Percentiles rank a stretch among this genome's conserved stretches.
Conservation (phyloP, 1,284 basidiomycete species). For the Cerioporus squamosus region DNA sequence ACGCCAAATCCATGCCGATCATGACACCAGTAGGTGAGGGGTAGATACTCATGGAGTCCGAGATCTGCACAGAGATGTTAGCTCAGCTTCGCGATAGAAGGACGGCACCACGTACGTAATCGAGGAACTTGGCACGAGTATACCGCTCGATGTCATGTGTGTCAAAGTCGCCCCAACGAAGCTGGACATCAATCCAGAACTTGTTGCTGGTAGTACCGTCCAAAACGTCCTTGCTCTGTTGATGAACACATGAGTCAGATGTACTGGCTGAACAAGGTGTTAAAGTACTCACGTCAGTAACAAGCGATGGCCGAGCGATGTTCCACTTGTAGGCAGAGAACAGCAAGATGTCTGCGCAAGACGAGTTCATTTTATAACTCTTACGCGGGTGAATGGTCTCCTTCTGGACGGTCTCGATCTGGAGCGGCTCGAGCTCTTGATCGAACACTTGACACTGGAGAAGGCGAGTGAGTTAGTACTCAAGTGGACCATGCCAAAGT, state of each 20-base stretch:
- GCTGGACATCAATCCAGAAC: constrained; percentile 98
- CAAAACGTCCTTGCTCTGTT: constrained; percentile 88
- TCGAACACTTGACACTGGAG: constrained; percentile 94
- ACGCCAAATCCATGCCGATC: constrained; percentile 98
- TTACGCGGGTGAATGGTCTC: constrained; percentile 99
- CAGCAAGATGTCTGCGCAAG: constrained; percentile 93
- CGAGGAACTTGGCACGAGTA: constrained; percentile 97
- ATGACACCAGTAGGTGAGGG: constrained; percentile 98
- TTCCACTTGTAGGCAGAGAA: constrained; percentile 99
- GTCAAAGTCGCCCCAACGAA: constrained; percentile 99
- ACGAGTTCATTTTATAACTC: constrained; percentile 99
- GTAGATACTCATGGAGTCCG: constrained; percentile 97
- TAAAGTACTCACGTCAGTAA: constrained; percentile 77
- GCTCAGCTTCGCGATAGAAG: neutral
- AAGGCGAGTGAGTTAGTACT: neutral
- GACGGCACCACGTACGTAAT: constrained; percentile 65
- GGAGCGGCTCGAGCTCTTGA: constrained; percentile 96
- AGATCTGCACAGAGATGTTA: constrained; percentile 55
- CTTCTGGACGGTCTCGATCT: constrained; percentile 99
- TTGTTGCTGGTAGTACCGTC: constrained; percentile 98
- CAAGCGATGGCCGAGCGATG: constrained; percentile 93
- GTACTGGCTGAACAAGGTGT: neutral
- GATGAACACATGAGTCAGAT: constrained; percentile 10
- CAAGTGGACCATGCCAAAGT: too few species aligned
- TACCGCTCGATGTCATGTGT: constrained; percentile 98